Base-by-base conservation (phyloP, 768 basidiomycete species). In the Phaeolepiota aurea region DNA sequence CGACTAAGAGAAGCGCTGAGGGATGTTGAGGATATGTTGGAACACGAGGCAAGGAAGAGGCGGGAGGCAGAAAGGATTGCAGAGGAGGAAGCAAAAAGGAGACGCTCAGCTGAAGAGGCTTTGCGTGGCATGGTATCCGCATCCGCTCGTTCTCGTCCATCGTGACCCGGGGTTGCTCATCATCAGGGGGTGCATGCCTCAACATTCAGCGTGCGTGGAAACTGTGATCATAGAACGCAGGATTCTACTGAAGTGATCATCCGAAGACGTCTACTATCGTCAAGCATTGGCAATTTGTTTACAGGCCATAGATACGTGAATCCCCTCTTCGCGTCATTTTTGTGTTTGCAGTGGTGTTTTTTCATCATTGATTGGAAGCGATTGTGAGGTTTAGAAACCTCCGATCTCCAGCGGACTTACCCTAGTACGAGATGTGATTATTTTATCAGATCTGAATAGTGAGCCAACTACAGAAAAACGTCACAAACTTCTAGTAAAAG, bases 41-140 rank as follows among this genome's bases (percentile, higher is more conserved):
- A 83, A 49, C 72, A 76, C 25, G 85, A 86, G 55, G 59, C 62
- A 13, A 62, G 64, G 44, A 71, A 73, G 44, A 65, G 82, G 37
- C 67, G 70, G 46, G 78, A 80, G 40, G 74, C 75, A 3, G 82
- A 82, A 57, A 62, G 62, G 59, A 53, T 62, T 43, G 63, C 68
- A 32, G 65, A 71, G 39, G 68, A 79, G 46, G 75, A 74, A 54
- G 59, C 55, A 20, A 61, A 62, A 48, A 46, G 68, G 50, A 61
- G 78, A 49, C 58, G 62, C 20, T 54, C 54, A 33, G 71, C 72
- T 7, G 83, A 87, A 43, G 76, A 77, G 32, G 61, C 61, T 21
- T 45, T 35, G 45, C 47, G 20, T 44, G 50, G 38, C 46, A 55
- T 36, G 15, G 9, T 23, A 33, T 7, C 32, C 11, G 14, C 38